Conservation (phyloP, 805 yeast species). For the Teunomyces pallodes region DNA sequence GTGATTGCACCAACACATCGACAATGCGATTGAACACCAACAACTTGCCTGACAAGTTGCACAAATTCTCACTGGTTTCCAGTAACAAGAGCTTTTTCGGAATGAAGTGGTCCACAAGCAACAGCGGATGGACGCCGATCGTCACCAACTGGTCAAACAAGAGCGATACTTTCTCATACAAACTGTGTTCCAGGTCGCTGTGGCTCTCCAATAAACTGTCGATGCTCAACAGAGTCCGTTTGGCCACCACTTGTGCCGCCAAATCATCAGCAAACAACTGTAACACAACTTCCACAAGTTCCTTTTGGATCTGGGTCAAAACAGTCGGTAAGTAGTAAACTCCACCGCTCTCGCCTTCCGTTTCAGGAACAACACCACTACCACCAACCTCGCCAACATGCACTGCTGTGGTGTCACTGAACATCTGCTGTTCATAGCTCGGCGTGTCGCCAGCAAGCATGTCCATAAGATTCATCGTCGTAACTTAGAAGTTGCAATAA, state of each 20-base stretch:
- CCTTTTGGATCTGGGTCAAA: conserved; percentile 32
- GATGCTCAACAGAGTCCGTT: conserved; percentile 32
- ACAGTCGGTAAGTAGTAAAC: conserved; percentile 35
- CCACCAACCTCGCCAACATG: too few species aligned
- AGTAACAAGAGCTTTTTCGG: conserved; percentile 65
- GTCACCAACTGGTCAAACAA: conserved; percentile 46
- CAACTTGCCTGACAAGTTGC: conserved; percentile 59
- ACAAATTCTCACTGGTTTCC: conserved; percentile 59
- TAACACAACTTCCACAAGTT: conserved; percentile 30
- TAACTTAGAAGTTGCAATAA: background rate
- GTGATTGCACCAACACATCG: conserved; percentile 21
- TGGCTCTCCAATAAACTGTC: conserved; percentile 30
- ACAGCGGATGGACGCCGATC: conserved; percentile 64
- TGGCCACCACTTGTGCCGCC: conserved; percentile 18
- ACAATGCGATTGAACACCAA: conserved; percentile 50
- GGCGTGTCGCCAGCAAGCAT: conserved; percentile 31
- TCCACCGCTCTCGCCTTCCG: conserved; percentile 11
- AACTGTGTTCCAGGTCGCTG: background rate
- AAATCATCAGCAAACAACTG: conserved; percentile 29
- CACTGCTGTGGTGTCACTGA: background rate
- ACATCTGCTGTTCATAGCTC: conserved; percentile 1
- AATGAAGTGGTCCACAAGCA: conserved; percentile 73
- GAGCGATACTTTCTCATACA: conserved; percentile 37
- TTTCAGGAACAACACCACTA: too few species aligned
- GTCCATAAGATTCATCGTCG: conserved; percentile 38